phyloP scores from a whole-genome alignment of 1,284 basidiomycete species.

The Tilletia caries region DNA sequence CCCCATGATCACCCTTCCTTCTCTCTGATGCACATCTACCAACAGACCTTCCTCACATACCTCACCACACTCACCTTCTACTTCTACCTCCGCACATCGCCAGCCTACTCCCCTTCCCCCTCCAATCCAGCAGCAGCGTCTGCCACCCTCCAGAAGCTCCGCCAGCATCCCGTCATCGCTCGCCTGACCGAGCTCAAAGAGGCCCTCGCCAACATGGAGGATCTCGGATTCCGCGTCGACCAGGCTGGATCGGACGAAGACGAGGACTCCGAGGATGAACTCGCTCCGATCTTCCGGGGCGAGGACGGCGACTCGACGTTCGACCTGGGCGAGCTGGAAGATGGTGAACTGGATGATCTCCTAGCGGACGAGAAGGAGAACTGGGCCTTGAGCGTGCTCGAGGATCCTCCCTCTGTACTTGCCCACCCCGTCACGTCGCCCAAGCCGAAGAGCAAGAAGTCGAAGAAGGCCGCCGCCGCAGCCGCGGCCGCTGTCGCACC shows the following conservation, averaged over 20 bases:
- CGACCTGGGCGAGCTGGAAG: conserved; percentile 31
- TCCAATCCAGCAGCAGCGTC: background rate
- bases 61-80: conserved; percentile 88
- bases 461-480: background rate
- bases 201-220: conserved; percentile 67
- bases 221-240: conserved; percentile 45
- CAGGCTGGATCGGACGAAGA: conserved; percentile 17
- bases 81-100: conserved; percentile 70
- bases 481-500: background rate
- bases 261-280: conserved; percentile 27
- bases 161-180: conserved; percentile 65
- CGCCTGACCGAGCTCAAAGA: conserved; percentile 83
- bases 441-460: conserved; percentile 1
- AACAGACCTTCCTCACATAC: conserved; percentile 84
- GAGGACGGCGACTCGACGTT: conserved; percentile 24
- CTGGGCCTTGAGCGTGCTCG: background rate
- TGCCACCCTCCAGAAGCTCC: conserved; percentile 21
- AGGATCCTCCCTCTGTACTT: background rate
- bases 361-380: conserved; percentile 37
- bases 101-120: conserved; percentile 43
- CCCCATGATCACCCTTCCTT: background rate
- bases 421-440: background rate
- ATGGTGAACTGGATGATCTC: conserved; percentile 39
- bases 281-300: conserved; percentile 20
- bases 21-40: conserved; percentile 67